A percentile compares a stretch with the other conserved stretches of the same genome.
Evolutionary conservation across 1,284 basidiomycete genomes (phyloP).

Genomic region (Moesziomyces sp.): DNA sequence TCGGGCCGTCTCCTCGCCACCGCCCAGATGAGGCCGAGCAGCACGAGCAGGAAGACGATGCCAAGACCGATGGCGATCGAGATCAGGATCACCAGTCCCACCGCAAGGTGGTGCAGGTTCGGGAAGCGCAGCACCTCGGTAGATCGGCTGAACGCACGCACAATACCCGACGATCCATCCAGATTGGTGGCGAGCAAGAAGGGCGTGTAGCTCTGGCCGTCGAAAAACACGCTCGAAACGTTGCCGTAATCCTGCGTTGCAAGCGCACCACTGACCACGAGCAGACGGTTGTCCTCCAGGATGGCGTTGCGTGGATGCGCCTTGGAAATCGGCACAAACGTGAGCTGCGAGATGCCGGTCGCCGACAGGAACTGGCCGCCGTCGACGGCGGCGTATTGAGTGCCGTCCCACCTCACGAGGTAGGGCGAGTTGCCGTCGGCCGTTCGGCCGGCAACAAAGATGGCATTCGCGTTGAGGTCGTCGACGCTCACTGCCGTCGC

Average conservation of each 20-base stretch:
- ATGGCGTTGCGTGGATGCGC: slow-evolving; percentile 77
- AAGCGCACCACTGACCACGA: slow-evolving; percentile 87
- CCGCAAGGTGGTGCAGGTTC: slow-evolving; percentile 72
- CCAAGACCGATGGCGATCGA: slow-evolving; percentile 96
- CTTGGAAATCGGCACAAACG: slow-evolving; percentile 84
- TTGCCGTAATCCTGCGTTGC: slow-evolving; percentile 76
- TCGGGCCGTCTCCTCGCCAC: slow-evolving; percentile 76
- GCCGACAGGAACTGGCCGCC: slow-evolving; percentile 69
- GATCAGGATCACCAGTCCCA: slow-evolving; percentile 93
- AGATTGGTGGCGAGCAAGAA: slow-evolving; percentile 80
- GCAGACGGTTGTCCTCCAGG: slow-evolving; percentile 85
- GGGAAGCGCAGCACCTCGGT: slow-evolving; percentile 68
- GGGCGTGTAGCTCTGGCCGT: slow-evolving; percentile 84
- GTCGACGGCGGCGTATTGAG: slow-evolving; percentile 31
- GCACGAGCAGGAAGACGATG: slow-evolving; percentile 87
- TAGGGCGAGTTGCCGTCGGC: slow-evolving; percentile 49
- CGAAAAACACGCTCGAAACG: slow-evolving; percentile 78
- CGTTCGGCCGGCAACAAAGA: slow-evolving; percentile 84
- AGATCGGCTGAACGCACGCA: slow-evolving; percentile 79
- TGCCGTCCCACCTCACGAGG: slow-evolving; percentile 59
- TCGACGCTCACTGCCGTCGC: slow-evolving; percentile 89
- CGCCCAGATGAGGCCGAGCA: slow-evolving; percentile 89
- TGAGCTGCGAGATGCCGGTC: slow-evolving; percentile 82
- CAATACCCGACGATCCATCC: slow-evolving; percentile 77
- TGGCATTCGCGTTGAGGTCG: slow-evolving; percentile 80